phyloP scores from a whole-genome alignment of 169 alveolate genomes.

The Cryptosporidium viatorum region DNA sequence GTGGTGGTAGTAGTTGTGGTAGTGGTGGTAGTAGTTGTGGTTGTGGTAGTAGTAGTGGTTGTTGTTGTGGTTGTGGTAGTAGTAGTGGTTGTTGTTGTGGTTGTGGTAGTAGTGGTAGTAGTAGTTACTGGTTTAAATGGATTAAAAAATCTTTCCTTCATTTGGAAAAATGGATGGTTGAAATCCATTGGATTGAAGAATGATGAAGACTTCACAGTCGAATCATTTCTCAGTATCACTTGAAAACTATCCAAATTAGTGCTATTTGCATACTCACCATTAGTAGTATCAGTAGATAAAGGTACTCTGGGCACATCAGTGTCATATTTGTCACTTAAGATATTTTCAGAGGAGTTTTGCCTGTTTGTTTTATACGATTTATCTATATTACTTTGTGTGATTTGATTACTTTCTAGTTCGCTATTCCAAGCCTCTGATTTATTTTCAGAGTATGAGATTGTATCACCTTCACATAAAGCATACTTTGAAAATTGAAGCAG shows the following conservation, averaged over 20 bases:
- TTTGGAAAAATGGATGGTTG: constrained; percentile 17
- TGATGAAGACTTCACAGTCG: constrained; percentile 21
- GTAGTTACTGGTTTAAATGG: constrained; percentile 11
- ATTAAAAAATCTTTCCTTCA: not conserved
- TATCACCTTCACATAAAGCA: constrained; percentile 6
- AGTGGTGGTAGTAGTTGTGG: not conserved
- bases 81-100: constrained; percentile 11
- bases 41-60: not conserved
- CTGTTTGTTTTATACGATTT: not conserved
- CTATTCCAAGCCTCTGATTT: not conserved
- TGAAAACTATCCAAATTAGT: not conserved
- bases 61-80: constrained; percentile 30
- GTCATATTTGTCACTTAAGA: not conserved
- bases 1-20: not conserved
- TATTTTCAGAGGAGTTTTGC: not conserved
- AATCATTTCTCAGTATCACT: not conserved
- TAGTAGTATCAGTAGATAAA: not conserved
- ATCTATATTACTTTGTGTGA: not conserved
- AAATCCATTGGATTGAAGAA: constrained; percentile 27
- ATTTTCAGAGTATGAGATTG: not conserved
- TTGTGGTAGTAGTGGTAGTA: constrained; percentile 30
- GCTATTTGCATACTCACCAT: not conserved
- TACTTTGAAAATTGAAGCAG: constrained; percentile 18
- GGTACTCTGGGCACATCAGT: not conserved
- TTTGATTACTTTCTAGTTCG: not conserved